Percentiles rank a stretch among this genome's conserved stretches.
phyloP scores from a whole-genome alignment of 352 stramenopile species.

The Phytophthora pseudosyringae region DNA sequence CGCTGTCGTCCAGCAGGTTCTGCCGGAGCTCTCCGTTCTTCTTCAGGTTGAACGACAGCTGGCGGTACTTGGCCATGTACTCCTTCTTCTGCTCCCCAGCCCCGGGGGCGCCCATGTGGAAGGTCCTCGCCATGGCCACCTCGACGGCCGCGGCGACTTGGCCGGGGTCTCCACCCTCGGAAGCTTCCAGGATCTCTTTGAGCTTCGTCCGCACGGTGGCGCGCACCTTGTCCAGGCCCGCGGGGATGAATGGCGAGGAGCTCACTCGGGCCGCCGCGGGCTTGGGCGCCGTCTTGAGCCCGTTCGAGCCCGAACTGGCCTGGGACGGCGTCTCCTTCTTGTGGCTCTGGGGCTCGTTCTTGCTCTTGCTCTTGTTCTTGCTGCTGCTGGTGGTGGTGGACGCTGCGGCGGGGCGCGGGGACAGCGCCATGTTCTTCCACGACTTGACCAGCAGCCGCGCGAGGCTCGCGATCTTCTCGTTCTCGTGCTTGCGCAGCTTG shows the following conservation, averaged over 20 bases:
- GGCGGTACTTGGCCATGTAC: slow-evolving; percentile 89
- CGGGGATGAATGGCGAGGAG: slow-evolving; percentile 61
- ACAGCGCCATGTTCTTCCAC: slow-evolving; percentile 89
- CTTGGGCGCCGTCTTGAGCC: slow-evolving; percentile 37
- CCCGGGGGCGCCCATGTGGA: slow-evolving; percentile 66
- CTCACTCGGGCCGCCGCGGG: slow-evolving; percentile 19
- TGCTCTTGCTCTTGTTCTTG: slow-evolving; percentile 35
- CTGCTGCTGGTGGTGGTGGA: slow-evolving; percentile 39
- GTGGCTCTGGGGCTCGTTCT: slow-evolving; percentile 14
- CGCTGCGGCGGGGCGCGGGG: slow-evolving; percentile 41
- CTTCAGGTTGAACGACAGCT: slow-evolving; percentile 92
- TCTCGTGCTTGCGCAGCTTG: slow-evolving; percentile 90
- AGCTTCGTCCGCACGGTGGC: slow-evolving; percentile 83
- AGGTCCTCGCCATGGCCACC: slow-evolving; percentile 76
- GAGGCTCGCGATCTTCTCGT: slow-evolving; percentile 79
- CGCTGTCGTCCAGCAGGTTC: slow-evolving; percentile 71
- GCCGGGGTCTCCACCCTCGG: slow-evolving; percentile 54
- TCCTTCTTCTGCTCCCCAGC: slow-evolving; percentile 88
- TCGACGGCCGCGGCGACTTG: slow-evolving; percentile 75
- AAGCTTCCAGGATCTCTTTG: slow-evolving; percentile 71
- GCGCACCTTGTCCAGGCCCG: slow-evolving; percentile 75
- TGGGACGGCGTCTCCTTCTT: slow-evolving; percentile 33
- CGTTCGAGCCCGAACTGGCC: slow-evolving; percentile 29
- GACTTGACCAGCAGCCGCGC: slow-evolving; percentile 85
- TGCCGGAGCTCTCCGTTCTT: slow-evolving; percentile 87